Evolutionary conservation across 2,329 filamentous ascomycete genomes (phyloP).

Genomic region (Hypoxylon sp.): DNA sequence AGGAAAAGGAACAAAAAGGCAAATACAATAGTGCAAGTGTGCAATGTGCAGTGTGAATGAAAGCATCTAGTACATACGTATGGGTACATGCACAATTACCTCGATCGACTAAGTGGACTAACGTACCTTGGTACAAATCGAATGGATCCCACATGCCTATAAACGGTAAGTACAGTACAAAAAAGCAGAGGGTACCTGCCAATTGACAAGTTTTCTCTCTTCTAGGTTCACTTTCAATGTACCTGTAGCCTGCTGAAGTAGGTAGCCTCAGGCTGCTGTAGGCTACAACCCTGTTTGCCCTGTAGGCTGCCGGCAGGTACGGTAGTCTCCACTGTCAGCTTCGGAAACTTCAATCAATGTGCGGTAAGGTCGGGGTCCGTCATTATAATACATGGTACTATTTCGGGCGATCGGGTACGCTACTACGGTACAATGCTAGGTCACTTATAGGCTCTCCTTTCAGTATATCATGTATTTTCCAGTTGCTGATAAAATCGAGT

Average conservation of each 20-base stretch:
- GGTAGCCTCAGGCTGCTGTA: not conserved
- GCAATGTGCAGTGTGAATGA: slow-evolving; percentile 32
- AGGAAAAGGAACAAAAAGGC: slow-evolving; percentile 40
- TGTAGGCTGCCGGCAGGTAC: slow-evolving; percentile 30
- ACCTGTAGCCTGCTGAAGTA: too few species aligned
- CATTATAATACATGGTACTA: slow-evolving; percentile 23
- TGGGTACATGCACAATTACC: slow-evolving; percentile 22
- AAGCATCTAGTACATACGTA: slow-evolving; percentile 30
- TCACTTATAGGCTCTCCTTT: slow-evolving; percentile 9
- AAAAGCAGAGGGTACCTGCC: not conserved
- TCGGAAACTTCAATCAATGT: slow-evolving; percentile 8
- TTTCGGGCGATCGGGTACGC: slow-evolving; percentile 33
- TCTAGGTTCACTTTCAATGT: not conserved
- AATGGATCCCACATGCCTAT: slow-evolving; percentile 26
- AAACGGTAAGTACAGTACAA: slow-evolving; percentile 39
- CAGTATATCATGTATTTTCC: slow-evolving; percentile 10
- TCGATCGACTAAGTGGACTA: slow-evolving; percentile 32
- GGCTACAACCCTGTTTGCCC: slow-evolving; percentile 4
- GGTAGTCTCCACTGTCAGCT: slow-evolving; percentile 8
- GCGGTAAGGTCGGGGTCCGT: slow-evolving; percentile 13
- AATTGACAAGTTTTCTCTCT: not conserved
- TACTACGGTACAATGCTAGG: slow-evolving; percentile 6
- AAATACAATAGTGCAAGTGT: slow-evolving; percentile 22
- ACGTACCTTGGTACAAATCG: slow-evolving; percentile 34
- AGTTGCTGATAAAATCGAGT: slow-evolving; percentile 19